These are phyloP conservation scores for Berberis vulgaris DNA, from an alignment of 164 flowering plant genomes.

Conservation along the genomic window DNA sequence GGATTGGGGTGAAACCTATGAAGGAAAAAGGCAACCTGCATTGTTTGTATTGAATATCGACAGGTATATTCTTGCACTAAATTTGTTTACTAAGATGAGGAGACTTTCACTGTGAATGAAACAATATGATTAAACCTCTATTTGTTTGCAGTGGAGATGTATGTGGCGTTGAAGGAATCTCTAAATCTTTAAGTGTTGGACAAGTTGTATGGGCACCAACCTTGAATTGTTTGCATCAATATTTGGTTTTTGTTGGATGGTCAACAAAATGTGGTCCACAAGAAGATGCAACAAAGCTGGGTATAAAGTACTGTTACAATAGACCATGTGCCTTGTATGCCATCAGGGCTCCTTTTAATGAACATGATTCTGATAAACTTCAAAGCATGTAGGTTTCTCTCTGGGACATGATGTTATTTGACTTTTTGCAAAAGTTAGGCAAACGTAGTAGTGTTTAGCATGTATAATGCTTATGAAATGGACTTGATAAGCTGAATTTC, in stretches of 20 bases:
- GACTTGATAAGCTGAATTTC: no score
- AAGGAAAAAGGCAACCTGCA: conserved; percentile 82
- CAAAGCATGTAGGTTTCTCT: conserved; percentile 32
- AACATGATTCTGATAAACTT: conserved; percentile 21
- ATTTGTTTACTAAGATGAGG: not conserved
- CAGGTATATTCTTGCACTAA: conserved; percentile 34
- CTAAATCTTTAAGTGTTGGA: conserved; percentile 69
- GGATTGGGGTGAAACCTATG: conserved; percentile 94
- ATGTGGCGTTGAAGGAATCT: conserved; percentile 53
- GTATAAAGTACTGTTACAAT: conserved; percentile 87
- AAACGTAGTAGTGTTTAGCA: no score
- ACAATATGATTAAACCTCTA: conserved; percentile 3
- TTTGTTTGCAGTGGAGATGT: conserved; percentile 66
- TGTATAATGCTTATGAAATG: no score
- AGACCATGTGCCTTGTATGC: conserved; percentile 90
- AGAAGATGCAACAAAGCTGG: conserved; percentile 58
- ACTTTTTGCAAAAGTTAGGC: not conserved
- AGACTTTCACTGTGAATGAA: not conserved
- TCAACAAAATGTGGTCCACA: conserved; percentile 28
- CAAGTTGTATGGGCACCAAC: conserved; percentile 96
- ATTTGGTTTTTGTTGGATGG: conserved; percentile 95
- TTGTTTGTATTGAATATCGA: conserved; percentile 57
- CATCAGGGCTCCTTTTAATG: conserved; percentile 37
- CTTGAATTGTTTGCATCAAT: conserved; percentile 25
- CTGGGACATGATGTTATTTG: not conserved